Base-by-base conservation (phyloP, 1,139 yeast species). In the Hyphopichia buzzinii region DNA sequence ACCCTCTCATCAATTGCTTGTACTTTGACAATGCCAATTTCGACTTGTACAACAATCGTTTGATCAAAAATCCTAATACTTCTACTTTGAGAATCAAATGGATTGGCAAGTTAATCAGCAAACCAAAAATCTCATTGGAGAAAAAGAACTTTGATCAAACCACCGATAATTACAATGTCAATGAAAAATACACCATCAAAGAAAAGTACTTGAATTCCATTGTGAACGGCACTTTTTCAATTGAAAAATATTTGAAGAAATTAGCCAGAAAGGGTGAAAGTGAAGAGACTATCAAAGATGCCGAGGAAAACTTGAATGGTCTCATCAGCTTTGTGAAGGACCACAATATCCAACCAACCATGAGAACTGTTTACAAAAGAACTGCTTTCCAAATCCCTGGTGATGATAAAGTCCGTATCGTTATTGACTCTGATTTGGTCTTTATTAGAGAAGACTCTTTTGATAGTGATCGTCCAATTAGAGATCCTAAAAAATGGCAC, bases 331-430 rank as follows among this genome's bases (percentile, higher is more conserved):
- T 83, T 53, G 81, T 92, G 43, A 59, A 65, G 31, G 80, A 81
- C 38, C 73, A 80, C 49, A 73, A 79, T 41, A 72, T 92, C 45
- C 85, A 87, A 60, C 98, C 98, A 12, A 79, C 87, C 29, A 64
- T 92, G 57, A 81, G 98, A 64, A 79, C 96, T 4, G 77, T 84
- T 31, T 89, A 87, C 63, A 86, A 88, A 31, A 78, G 98, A 61
- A 87, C 96, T 12, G 97, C 97, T 2, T 92, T 92, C 71, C 97
- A 92, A 67, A 90, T 92, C 48, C 98, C 98, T 2, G 97, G 97
- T 42, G 97, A 92, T 57, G 95, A 89, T 57, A 78, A 89, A 52
- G 83, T 90, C 33, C 80, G 97, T 57, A 81, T 90, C 41, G 82
- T 88, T 27, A 84, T 92, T 46, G 98, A 92, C 62, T 84, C 95